These are phyloP conservation scores for Trichoderma sp. DNA, from an alignment of 2,329 filamentous ascomycete species.

Conservation along the genomic window DNA sequence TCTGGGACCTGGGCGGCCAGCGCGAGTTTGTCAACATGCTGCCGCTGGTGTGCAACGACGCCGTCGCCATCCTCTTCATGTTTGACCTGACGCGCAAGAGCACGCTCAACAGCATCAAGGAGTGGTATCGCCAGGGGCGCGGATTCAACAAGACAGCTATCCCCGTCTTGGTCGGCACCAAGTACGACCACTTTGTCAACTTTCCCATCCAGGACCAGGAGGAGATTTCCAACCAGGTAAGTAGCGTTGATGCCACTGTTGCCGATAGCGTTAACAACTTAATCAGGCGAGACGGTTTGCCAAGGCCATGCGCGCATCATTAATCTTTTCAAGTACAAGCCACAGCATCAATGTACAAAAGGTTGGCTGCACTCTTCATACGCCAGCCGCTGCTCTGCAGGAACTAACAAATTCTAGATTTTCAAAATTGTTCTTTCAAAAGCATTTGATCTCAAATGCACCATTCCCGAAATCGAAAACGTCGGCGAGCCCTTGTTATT, in stretches of 20 bases:
- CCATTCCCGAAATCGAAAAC: constrained; percentile 98
- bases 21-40: constrained; percentile 99
- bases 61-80: constrained; percentile 98
- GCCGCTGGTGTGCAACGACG: constrained; percentile 98
- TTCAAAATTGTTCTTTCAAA: constrained; percentile 99
- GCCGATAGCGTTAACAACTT: constrained; percentile 14
- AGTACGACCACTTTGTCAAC: constrained; percentile 99
- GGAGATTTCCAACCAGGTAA: constrained; percentile 93
- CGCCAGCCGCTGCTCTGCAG: no score
- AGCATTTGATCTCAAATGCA: constrained; percentile 98
- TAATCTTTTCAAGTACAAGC: constrained; percentile 98
- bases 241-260: constrained; percentile 19
- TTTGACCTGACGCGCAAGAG: constrained; percentile 98
- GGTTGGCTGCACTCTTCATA: constrained; percentile 51
- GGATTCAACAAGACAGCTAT: constrained; percentile 99
- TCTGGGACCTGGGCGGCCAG: constrained; percentile 97
- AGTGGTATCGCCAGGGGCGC: constrained; percentile 96
- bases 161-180: constrained; percentile 93
- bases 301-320: constrained; percentile 94
- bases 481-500: constrained; percentile 92
- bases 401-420: constrained; percentile 61
- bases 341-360: constrained; percentile 99
- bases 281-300: constrained; percentile 86
- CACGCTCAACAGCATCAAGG: constrained; percentile 98
- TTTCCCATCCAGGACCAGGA: constrained; percentile 97